Conservation (phyloP, 257 asterid species). For the Verbena officinalis region DNA sequence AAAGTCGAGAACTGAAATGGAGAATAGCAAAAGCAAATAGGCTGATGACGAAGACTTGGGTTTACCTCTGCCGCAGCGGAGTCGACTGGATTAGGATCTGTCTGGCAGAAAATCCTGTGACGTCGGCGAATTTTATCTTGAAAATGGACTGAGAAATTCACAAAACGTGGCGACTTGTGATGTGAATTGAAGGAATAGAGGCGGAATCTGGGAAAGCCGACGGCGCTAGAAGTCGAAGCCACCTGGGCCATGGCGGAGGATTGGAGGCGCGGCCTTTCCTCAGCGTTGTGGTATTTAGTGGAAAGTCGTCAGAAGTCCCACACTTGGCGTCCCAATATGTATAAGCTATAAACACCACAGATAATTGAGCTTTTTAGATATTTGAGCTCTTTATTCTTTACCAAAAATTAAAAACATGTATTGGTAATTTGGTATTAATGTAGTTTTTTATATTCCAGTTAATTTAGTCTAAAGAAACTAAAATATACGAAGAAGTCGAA, state of each 20-base stretch:
- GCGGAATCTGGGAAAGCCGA: constrained; percentile 43
- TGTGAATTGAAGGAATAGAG: constrained; percentile 30
- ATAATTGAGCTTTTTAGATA: too few relatives aligned
- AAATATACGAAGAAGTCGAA: too few relatives aligned
- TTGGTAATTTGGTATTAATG: too few relatives aligned
- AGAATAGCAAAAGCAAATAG: background rate
- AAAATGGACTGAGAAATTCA: constrained; percentile 37
- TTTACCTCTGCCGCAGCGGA: constrained; percentile 44
- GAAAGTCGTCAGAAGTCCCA: constrained; percentile 25
- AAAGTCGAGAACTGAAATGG: background rate
- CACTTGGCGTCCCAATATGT: constrained; percentile 9
- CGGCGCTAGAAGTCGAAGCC: constrained; percentile 60
- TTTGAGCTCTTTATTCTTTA: too few relatives aligned
- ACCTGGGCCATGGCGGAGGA: constrained; percentile 63
- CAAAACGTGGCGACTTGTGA: constrained; percentile 29
- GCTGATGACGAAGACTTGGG: background rate
- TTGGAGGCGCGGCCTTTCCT: constrained; percentile 22
- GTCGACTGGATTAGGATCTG: constrained; percentile 41
- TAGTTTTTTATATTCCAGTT: too few relatives aligned
- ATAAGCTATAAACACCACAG: background rate
- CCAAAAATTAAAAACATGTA: too few relatives aligned
- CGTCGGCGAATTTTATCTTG: constrained; percentile 30
- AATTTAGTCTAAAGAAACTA: too few relatives aligned
- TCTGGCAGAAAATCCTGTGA: constrained; percentile 48
- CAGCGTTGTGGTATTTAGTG: constrained; percentile 16